These are phyloP conservation scores for Cyberlindnera subsufficiens DNA, from an alignment of 805 yeast genomes.

Conservation along the genomic window DNA sequence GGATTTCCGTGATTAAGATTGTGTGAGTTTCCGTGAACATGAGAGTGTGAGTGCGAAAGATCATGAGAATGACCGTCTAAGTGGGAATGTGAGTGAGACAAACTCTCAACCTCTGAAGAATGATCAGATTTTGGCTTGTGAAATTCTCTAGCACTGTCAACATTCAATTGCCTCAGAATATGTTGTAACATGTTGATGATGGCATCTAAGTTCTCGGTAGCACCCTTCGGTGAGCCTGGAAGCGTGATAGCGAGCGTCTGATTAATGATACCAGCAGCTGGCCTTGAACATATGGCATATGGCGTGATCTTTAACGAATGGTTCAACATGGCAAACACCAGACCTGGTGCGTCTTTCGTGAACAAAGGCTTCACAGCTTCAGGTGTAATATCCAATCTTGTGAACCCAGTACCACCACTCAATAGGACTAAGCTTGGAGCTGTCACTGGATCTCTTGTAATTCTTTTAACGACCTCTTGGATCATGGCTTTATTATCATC, in stretches of 20 bases:
- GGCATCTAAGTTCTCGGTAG: constrained; percentile 37
- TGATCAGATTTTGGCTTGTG: constrained; percentile 24
- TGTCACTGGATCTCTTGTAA: neutral
- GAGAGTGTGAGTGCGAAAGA: neutral
- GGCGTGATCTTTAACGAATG: constrained; percentile 40
- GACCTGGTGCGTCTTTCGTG: constrained; percentile 41
- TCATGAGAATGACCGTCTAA: constrained; percentile 12
- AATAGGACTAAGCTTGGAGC: constrained; percentile 31
- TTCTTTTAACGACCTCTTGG: neutral
- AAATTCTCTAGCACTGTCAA: constrained; percentile 32
- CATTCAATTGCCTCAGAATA: constrained; percentile 33
- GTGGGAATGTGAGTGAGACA: no score
- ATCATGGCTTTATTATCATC: neutral
- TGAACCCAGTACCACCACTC: constrained; percentile 51
- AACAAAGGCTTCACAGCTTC: constrained; percentile 41
- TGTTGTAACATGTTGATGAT: constrained; percentile 34
- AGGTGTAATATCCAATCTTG: constrained; percentile 40
- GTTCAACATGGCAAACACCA: constrained; percentile 41
- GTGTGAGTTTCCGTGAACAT: constrained; percentile 3
- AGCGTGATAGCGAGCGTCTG: constrained; percentile 36
- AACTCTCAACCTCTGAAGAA: neutral
- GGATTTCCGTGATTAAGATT: constrained; percentile 5
- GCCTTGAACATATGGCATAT: constrained; percentile 43
- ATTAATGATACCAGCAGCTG: constrained; percentile 40
- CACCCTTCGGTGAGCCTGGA: constrained; percentile 50